Base-by-base conservation (phyloP, 164 flowering plant genomes). In the Taxillus chinensis region DNA sequence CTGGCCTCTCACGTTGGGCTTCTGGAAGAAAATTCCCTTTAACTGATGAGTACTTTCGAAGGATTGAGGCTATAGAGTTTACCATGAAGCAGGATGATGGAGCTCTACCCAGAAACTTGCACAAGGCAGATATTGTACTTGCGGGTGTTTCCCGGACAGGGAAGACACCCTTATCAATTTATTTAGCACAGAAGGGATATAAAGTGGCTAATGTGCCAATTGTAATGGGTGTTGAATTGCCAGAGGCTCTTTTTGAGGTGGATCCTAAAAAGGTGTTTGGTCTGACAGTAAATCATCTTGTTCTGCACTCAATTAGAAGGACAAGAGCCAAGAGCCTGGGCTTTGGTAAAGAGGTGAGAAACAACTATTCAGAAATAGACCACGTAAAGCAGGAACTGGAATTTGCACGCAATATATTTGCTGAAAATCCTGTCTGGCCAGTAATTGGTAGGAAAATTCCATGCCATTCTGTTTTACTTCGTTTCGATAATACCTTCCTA, bases 31-130 rank as follows among this genome's bases (percentile, higher is more conserved):
- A 57, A 8, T 3, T 64, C 27, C 80, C 86, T 38, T 79, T 86
- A 8, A 69, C 72, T 6, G 89, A 92, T 5, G 95, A 89, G 0
- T 92, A 92, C 74, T 92, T 92, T 65, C 61, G 61, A 37, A 68
- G 95, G 51, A 89, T 92, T 43, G 98, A 92, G 66, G 95, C 96
- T 5, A 70, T 92, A 51, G 98, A 92, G 55, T 92, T 89, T 68
- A 87, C 98, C 61, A 87, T 92, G 62, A 89, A 89, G 76, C 96
- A 92, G 70, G 98, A 92, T 68, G 98, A 92, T 67, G 98, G 98
- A 1, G 96, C 96, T 3, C 70, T 76, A 11, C 96, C 98, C 7
- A 73, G 76, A 42, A 89, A 87, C 68, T 66, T 92, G 60, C 66
- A 69, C 65, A 80, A 73, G 46, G 95, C 96, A 27, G 95, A 92